phyloP scores from a whole-genome alignment of 768 basidiomycete genomes.

The Mycena galericulata region DNA sequence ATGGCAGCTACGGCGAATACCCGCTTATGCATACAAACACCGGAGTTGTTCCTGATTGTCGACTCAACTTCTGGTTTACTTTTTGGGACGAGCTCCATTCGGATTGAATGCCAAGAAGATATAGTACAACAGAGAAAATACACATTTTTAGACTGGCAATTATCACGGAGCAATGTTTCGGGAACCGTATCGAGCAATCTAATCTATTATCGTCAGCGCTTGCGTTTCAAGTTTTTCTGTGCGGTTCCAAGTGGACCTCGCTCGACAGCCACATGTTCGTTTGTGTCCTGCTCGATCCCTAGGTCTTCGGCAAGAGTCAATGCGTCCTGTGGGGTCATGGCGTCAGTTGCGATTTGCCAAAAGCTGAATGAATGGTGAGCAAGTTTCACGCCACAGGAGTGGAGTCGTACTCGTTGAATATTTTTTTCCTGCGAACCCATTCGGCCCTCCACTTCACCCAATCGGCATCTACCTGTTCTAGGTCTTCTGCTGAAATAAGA shows the following conservation, averaged over 20 bases:
- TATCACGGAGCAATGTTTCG: conserved; percentile 11
- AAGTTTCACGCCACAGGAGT: not conserved
- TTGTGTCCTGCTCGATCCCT: conserved; percentile 82
- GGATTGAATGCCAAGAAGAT: not conserved
- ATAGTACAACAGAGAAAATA: conserved; percentile 13
- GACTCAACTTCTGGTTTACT: conserved; percentile 8
- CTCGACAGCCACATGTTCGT: conserved; percentile 78
- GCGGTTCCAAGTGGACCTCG: conserved; percentile 65
- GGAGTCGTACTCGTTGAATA: conserved; percentile 77
- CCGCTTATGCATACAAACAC: conserved; percentile 12
- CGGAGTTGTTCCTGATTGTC: conserved; percentile 17
- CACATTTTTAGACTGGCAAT: conserved; percentile 15
- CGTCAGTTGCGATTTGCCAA: conserved; percentile 79
- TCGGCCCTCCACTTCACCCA: conserved; percentile 86
- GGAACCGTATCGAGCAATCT: conserved; percentile 2
- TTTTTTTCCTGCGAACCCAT: conserved; percentile 82
- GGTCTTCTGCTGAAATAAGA: conserved; percentile 77
- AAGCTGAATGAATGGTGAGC: conserved; percentile 61
- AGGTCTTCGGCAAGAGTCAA: conserved; percentile 78
- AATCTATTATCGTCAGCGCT: conserved; percentile 48
- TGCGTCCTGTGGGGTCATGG: conserved; percentile 74
- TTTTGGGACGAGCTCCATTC: conserved; percentile 1
- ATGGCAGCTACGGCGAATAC: not conserved
- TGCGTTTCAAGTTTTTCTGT: conserved; percentile 62
- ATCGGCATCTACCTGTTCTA: conserved; percentile 74